Evolutionary conservation across 2,329 filamentous ascomycete species (phyloP).

Genomic region (Phaeosphaeriaceae sp.): DNA sequence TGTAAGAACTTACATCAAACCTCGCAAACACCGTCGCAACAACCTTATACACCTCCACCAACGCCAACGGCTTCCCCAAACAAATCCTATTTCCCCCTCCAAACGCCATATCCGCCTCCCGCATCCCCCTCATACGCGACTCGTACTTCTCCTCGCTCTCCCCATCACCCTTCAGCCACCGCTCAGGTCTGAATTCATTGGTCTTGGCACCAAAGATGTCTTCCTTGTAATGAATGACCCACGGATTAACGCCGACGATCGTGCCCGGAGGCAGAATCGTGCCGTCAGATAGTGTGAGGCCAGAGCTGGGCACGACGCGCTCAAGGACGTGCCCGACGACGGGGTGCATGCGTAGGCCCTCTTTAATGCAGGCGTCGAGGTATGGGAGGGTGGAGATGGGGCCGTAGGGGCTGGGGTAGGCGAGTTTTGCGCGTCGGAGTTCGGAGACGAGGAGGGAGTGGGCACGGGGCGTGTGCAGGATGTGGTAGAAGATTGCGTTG

Average conservation of each 20-base stretch:
- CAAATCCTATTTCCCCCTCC: slow-evolving; percentile 40
- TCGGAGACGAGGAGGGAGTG: slow-evolving; percentile 31
- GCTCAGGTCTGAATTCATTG: slow-evolving; percentile 33
- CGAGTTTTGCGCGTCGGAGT: slow-evolving; percentile 24
- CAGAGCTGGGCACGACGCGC: slow-evolving; percentile 36
- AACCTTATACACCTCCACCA: slow-evolving; percentile 56
- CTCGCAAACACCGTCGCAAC: slow-evolving; percentile 57
- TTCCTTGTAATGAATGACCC: slow-evolving; percentile 31
- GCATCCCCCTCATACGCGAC: slow-evolving; percentile 31
- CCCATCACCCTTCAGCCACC: slow-evolving; percentile 36
- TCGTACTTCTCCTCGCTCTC: background rate
- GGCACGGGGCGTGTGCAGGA: slow-evolving; percentile 27
- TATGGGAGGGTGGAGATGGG: slow-evolving; percentile 39
- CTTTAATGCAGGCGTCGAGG: slow-evolving; percentile 54
- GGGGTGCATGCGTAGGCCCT: slow-evolving; percentile 55
- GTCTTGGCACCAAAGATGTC: slow-evolving; percentile 28
- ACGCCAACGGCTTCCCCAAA: slow-evolving; percentile 35
- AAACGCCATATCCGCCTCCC: slow-evolving; percentile 42
- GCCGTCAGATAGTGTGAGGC: slow-evolving; percentile 24
- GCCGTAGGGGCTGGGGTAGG: slow-evolving; percentile 25
- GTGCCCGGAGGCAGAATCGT: slow-evolving; percentile 36
- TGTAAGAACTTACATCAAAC: slow-evolving; percentile 54
- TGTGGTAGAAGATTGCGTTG: slow-evolving; percentile 35
- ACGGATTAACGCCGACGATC: slow-evolving; percentile 43
- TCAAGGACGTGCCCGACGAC: slow-evolving; percentile 40